Evolutionary conservation across 257 asterid species (phyloP).

Genomic region (Solanum phureja): DNA sequence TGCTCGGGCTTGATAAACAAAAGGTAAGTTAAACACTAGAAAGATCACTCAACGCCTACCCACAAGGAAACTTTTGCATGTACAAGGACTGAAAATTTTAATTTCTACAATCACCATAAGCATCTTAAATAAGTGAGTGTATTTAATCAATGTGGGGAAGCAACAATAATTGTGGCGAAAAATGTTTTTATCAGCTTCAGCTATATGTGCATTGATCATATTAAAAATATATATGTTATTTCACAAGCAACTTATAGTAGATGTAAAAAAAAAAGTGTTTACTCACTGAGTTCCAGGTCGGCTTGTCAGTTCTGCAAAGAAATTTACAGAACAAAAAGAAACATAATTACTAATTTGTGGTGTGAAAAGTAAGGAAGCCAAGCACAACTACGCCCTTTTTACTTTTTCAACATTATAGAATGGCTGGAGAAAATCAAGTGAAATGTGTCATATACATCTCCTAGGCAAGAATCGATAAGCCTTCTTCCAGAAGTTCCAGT

Average conservation of each 20-base stretch:
- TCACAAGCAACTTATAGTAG: slow-evolving; percentile 1
- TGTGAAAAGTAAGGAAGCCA: background rate
- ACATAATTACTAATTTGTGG: slow-evolving; percentile 11
- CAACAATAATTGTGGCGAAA: background rate
- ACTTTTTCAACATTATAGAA: background rate
- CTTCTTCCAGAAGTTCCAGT: background rate
- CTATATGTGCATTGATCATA: background rate
- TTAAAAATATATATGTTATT: background rate
- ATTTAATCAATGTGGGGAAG: background rate
- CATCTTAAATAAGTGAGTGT: background rate
- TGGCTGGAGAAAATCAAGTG: background rate
- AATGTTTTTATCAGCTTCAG: background rate
- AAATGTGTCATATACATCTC: background rate
- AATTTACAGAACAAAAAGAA: background rate
- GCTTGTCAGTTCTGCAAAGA: slow-evolving; percentile 68
- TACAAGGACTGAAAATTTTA: background rate
- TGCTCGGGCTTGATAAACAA: background rate
- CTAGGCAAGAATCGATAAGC: background rate
- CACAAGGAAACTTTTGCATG: background rate
- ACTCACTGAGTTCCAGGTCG: slow-evolving; percentile 96
- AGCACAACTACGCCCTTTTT: background rate
- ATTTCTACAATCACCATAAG: background rate
- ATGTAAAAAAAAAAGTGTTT: background rate
- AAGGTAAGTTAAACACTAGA: background rate
- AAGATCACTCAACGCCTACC: background rate